Base-by-base conservation (phyloP, 2,329 filamentous ascomycete genomes). In the Ceratocystis alfenasii region DNA sequence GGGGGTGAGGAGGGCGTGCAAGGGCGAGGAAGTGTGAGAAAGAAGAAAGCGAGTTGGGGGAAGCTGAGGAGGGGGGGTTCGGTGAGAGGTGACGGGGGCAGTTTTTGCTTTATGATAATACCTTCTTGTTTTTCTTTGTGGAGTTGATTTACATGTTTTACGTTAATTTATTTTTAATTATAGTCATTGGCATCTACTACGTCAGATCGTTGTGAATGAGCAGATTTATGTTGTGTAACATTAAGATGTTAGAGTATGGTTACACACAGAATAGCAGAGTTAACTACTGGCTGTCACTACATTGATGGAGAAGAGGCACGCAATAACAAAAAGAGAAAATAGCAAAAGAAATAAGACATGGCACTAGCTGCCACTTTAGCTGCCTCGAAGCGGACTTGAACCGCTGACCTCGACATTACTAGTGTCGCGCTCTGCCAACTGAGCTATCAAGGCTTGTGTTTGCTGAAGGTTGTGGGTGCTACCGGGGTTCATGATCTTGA, bases 311-410 rank as follows among this genome's bases (percentile, higher is more conserved):
- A 10, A 36, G 33, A 36, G 8, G 3, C 33, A 3, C 10, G 33
- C 1, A 10, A 36, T 12, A 3, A 36, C 33, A 12, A 36, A 36
- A 36, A 36, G 17, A 36, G 8, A 6, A 55, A n/a, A 15, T 30
- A 33, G 28, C 8, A 17, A 30, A 28, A 25, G 22, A 33, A 25
- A 4, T n/a, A 12, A 15, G 8, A 57, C 1, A 7, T 7, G 6
- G 1, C 30, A 33, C 30, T 33, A 0, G 30, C 30, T 33, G 30
- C 30, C 30, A 33, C 30, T 33, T 33, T 0, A 33, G 0, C 30
- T 33, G 48, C 48, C 63, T 64, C 63, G 62, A 64, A 57, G 48
- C 62, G 48, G 46, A 64, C 44, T 64, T 64, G 62, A 64, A 64
- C 62, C 62, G 45, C 45, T 48, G 57, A 61, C 57, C 57, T 61